Evolutionary conservation across 768 basidiomycete species (phyloP).

Genomic region (Russula lepida): DNA sequence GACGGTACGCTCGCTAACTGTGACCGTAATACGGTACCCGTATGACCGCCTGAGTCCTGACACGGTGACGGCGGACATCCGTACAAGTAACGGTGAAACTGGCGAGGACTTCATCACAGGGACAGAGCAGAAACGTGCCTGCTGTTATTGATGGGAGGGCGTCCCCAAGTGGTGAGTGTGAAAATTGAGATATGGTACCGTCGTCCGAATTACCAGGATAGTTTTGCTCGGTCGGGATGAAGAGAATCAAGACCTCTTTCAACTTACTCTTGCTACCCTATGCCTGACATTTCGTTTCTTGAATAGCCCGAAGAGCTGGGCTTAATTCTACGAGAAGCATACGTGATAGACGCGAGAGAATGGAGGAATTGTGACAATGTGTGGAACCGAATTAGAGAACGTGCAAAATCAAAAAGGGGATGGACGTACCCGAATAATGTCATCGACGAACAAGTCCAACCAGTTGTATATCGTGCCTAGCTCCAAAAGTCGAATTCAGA

Average conservation of each 20-base stretch:
- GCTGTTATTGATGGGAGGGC: conserved; percentile 12
- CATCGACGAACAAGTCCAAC: conserved; percentile 92
- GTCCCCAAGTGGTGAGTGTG: no score
- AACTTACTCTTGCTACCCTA: conserved; percentile 36
- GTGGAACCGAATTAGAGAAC: conserved; percentile 27
- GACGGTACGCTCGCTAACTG: no score
- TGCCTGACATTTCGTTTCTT: conserved; percentile 43
- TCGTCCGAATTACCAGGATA: conserved; percentile 21
- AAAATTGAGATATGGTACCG: no score
- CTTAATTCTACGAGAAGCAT: conserved; percentile 52
- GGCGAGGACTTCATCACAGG: conserved; percentile 53
- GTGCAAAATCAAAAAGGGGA: neutral
- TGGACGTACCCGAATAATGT: conserved; percentile 68
- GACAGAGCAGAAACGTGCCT: conserved; percentile 49
- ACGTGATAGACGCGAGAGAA: conserved; percentile 29
- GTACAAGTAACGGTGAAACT: conserved; percentile 46
- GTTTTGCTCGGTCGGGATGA: conserved; percentile 34
- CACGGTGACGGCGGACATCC: no score
- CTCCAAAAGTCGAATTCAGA: conserved; percentile 34
- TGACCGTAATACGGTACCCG: no score
- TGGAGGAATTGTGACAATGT: conserved; percentile 43
- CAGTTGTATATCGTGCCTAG: conserved; percentile 47
- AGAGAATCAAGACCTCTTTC: conserved; percentile 76
- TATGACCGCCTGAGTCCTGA: no score
- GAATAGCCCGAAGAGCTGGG: conserved; percentile 52